A percentile compares a stretch with the other conserved stretches of the same genome.
phyloP scores from a whole-genome alignment of 2,329 filamentous ascomycete species.

The Endothia cerciana region DNA sequence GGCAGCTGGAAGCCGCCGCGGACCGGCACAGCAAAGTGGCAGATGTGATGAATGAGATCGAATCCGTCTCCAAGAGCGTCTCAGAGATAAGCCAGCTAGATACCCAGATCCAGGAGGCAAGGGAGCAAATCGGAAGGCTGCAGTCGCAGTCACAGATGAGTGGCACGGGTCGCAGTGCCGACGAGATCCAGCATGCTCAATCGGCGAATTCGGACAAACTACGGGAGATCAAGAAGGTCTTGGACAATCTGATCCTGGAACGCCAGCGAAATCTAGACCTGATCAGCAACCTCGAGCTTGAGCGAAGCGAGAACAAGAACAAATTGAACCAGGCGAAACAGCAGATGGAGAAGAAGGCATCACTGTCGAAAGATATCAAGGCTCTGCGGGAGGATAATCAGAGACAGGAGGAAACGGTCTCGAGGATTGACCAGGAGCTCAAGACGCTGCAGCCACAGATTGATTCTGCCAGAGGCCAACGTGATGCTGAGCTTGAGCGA shows the following conservation, averaged over 20 bases:
- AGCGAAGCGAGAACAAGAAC: slow-evolving; percentile 74
- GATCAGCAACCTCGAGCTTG: slow-evolving; percentile 73
- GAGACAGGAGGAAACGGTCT: slow-evolving; percentile 72
- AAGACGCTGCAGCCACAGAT: slow-evolving; percentile 76
- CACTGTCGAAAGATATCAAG: slow-evolving; percentile 72
- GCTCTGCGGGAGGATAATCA: slow-evolving; percentile 69
- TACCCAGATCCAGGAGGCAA: slow-evolving; percentile 71
- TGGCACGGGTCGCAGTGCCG: slow-evolving; percentile 68
- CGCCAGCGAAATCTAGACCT: slow-evolving; percentile 72
- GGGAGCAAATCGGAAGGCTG: slow-evolving; percentile 75
- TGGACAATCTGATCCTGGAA: slow-evolving; percentile 69
- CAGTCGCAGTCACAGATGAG: slow-evolving; percentile 74
- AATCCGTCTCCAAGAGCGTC: slow-evolving; percentile 76
- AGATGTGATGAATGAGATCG: slow-evolving; percentile 57
- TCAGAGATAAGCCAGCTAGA: slow-evolving; percentile 73
- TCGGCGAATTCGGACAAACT: slow-evolving; percentile 69
- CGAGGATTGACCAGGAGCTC: slow-evolving; percentile 72
- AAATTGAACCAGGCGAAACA: slow-evolving; percentile 72
- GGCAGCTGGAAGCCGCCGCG: slow-evolving; percentile 70
- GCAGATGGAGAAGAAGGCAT: slow-evolving; percentile 80
- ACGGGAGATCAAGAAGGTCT: slow-evolving; percentile 63
- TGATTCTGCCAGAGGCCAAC: slow-evolving; percentile 72
- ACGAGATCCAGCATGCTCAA: slow-evolving; percentile 82
- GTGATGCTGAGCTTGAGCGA: slow-evolving; percentile 75
- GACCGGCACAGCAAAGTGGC: slow-evolving; percentile 66